Base-by-base conservation (phyloP, 495 filamentous ascomycete genomes). In the Talaromyces adpressus region DNA sequence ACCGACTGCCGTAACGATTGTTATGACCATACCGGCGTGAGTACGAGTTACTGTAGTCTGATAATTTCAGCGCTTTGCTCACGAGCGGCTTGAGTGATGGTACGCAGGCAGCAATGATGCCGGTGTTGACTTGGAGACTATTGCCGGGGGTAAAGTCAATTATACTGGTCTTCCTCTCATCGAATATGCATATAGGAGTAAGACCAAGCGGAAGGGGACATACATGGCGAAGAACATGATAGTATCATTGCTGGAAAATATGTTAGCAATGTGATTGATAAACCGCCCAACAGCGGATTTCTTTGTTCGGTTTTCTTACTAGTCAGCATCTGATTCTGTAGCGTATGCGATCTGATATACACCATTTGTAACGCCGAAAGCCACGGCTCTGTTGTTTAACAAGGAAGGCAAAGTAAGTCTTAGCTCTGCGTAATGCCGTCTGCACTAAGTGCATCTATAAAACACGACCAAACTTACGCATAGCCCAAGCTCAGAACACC, bases 51-150 rank as follows among this genome's bases (percentile, higher is more conserved):
- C 9, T 54, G 62, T 67, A 67, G 7, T 67, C 57, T 6, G 62
- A 71, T 29, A 62, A 18, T 51, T 56, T 53, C 20, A 78, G 70
- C 22, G 70, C 53, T 7, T 57, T 65, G 59, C 69, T 71, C n/a
- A 79, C 62, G 6, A 81, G 70, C 5, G 77, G 75, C 11, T 76
- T 71, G 16, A 80, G 68, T 6, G 75, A 73, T n/a, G 77, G 77
- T 5, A 78, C 67, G 65, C 76, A 81, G 18, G 75, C 81, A 25
- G 77, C 75, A 36, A 81, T 73, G 57, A 76, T 82, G 25, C 79
- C 79, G 41, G 73, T 76, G 57, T 72, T 79, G 27, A 76, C 77
- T 75, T 81, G 72, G 20, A 71, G 67, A 45, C 72, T 79, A 11
- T 25, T 1, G 12, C 41, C 3, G 41, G 18, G 3, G 4, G 16